Base-by-base conservation (phyloP, 148 eudicot species). In the Rhododendron griersonianum region DNA sequence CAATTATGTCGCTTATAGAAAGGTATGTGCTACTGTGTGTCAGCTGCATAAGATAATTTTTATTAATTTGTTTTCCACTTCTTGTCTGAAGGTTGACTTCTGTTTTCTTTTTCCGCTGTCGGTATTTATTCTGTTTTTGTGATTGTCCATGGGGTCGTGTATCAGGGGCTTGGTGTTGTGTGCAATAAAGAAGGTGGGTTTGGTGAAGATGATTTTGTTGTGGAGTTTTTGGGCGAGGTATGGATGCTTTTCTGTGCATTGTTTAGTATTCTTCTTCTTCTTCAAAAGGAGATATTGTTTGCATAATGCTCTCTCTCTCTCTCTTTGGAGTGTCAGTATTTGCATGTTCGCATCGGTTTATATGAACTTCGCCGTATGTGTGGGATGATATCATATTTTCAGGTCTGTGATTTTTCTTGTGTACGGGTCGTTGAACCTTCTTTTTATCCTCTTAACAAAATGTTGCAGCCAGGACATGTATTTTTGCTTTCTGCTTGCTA, bases 181-280 rank as follows among this genome's bases (percentile, higher is more conserved):
- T 96, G 99, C 90, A 91, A 95, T 89, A 96, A 94, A 90, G 91
- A 95, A 93, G 98, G 92, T 88, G 99, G 99, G 57, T 95, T 96
- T 88, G 90, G 91, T 14, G 91, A 90, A 84, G 99, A 96, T 59
- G 99, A 96, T 88, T 96, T 96, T 89, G 93, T 96, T 86, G 99
- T 96, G 84, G 99, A 96, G 86, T 96, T 96, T 86, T 82, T 96
- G 80, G 99, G 99, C 50, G 99, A 96, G 98, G 99, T 96, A 92
- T 69, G 82, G 45, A 71, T 74, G 47, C 41, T 28, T 73, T 48
- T 35, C 55, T 73, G n/a, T 67, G 21, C 78, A 45, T 25, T 23
- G 14, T 50, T 39, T 7, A 44, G 18, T 33, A 14, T 44, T 28
- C 1, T 0, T 30, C 69, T 11, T 7, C 28, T 65, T n/a, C 33